Conservation (phyloP, 139 green algal species). For the Micractinium conductrix region DNA sequence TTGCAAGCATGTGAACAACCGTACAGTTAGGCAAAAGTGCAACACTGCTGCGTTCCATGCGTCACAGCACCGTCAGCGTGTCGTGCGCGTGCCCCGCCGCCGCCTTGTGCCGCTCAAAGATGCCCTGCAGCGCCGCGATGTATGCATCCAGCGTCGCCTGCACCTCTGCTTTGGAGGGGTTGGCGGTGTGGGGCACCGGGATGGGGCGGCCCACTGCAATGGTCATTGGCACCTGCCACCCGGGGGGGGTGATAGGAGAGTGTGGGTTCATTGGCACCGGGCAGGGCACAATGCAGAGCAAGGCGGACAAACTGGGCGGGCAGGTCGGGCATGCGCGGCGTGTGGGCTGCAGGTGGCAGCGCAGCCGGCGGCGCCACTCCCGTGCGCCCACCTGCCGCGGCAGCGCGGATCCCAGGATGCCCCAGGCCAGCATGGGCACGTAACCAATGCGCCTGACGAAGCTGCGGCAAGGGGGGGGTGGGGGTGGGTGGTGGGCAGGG, state of each 20-base stretch:
- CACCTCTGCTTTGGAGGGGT: slow-evolving; percentile 16
- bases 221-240: slow-evolving; percentile 28
- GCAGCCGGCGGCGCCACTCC: too few species aligned
- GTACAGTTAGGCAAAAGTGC: background rate
- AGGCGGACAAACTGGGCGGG: too few species aligned
- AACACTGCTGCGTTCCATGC: background rate
- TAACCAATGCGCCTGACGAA: slow-evolving; percentile 30
- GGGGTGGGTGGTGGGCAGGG: too few species aligned
- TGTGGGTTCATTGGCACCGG: too few species aligned
- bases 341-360: too few species aligned
- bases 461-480: too few species aligned
- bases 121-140: slow-evolving; percentile 6
- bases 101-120: slow-evolving; percentile 43
- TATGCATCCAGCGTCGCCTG: slow-evolving; percentile 39
- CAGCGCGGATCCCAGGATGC: slow-evolving; percentile 15
- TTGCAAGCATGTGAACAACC: background rate
- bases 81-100: slow-evolving; percentile 5
- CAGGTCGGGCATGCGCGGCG: too few species aligned
- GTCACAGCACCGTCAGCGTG: slow-evolving; percentile 9
- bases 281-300: too few species aligned
- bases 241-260: too few species aligned
- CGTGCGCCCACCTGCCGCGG: background rate
- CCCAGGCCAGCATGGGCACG: slow-evolving; percentile 32
- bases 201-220: slow-evolving; percentile 43
- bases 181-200: slow-evolving; percentile 7